These are phyloP conservation scores for Sherardia arvensis DNA, from an alignment of 257 asterid genomes.

Conservation along the genomic window DNA sequence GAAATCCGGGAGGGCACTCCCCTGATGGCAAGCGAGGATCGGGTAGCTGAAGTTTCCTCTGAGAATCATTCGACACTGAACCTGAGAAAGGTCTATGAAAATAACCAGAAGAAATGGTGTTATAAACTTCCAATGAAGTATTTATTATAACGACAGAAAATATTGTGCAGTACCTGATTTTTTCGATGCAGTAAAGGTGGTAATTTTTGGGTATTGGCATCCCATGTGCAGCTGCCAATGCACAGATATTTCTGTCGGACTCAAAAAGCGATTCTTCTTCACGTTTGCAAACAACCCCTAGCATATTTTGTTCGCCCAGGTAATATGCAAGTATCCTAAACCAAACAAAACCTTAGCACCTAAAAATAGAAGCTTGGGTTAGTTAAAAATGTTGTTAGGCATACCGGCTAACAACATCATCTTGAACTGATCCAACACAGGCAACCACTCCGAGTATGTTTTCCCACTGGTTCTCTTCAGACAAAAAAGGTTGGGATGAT, in stretches of 20 bases:
- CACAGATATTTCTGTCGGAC: slow-evolving; percentile 13
- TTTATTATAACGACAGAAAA: no score
- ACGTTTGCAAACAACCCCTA: slow-evolving; percentile 49
- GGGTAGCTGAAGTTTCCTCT: slow-evolving; percentile 25
- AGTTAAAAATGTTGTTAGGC: background rate
- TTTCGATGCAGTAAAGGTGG: slow-evolving; percentile 40
- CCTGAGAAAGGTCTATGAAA: slow-evolving; percentile 27
- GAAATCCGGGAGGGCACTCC: slow-evolving; percentile 36
- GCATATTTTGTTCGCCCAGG: slow-evolving; percentile 63
- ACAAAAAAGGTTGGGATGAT: slow-evolving; percentile 13
- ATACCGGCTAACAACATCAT: slow-evolving; percentile 54
- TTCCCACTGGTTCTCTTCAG: no score
- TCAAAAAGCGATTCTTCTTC: slow-evolving; percentile 27
- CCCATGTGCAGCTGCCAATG: slow-evolving; percentile 26
- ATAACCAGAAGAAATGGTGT: background rate
- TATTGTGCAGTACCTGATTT: slow-evolving; percentile 35
- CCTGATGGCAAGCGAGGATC: slow-evolving; percentile 39
- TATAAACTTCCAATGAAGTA: background rate
- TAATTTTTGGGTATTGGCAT: slow-evolving; percentile 23
- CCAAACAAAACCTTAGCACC: slow-evolving; percentile 2
- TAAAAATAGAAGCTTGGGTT: background rate
- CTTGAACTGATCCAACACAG: slow-evolving; percentile 41
- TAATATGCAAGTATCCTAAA: slow-evolving; percentile 43
- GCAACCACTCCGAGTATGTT: slow-evolving; percentile 56
- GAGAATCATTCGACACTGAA: slow-evolving; percentile 18